Evolutionary conservation across 2,329 filamentous ascomycete genomes (phyloP), one percentile per base, ranked within the genome.

Genomic region (Aspergillus sp.): DNA sequence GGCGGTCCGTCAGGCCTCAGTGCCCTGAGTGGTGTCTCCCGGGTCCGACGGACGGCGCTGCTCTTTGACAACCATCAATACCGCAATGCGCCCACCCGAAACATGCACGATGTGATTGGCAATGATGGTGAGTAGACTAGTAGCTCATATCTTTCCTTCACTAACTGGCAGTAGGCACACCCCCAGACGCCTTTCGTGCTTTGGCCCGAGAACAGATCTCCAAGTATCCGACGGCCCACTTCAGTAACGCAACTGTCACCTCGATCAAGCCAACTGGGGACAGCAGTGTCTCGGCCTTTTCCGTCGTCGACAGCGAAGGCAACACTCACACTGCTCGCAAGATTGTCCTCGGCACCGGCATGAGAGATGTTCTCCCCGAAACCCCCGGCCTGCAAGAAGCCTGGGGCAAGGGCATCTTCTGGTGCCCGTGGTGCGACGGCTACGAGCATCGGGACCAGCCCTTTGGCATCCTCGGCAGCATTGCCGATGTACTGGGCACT

Each of bases 371-470:
- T 20, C 67, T 86, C 2, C 82, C 84, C 1, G 19, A 54, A 0
- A 85, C 81, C 0, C 82, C 83, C 0, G 83, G 84, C 0, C 49
- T 86, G 0, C 32, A 58, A 5, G 78, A 83, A 50, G 79, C 77
- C 60, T 86, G 80, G 77, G 82, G 81, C 45, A 75, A 80, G 53
- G 84, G 83, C 6, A 78, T 85, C 47, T 86, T 71, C 69, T 86
- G 83, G 81, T 86, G 83, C 50, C 82, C 82, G 0, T 86, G 83
- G 83, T 86, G 83, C 56, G 83, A 86, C 61, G 83, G 83, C 10
- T 75, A 80, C 56, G 83, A 86, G 67, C 82, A 86, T 63, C 79
- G 78, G 0, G 81, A 85, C 61, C 82, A 85, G 55, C 53, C 76
- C 0, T 73, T 86, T 1, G 82, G 83, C 1, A 72, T 86, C 31